Conservation (phyloP, 169 alveolate species). For the Babesia microti region DNA sequence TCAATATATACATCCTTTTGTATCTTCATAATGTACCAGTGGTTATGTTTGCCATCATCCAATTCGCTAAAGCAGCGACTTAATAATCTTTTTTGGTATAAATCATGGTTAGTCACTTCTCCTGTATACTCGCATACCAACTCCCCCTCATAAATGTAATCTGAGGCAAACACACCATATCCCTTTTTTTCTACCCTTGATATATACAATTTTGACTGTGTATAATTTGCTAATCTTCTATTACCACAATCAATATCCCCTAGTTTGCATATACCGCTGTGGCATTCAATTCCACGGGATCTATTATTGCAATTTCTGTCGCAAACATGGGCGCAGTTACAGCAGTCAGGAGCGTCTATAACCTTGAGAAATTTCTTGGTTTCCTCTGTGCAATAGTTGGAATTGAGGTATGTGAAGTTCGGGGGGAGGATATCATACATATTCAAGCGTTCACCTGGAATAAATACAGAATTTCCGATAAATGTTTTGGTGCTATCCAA, state of each 20-base stretch:
- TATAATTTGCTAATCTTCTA: conserved; percentile 15
- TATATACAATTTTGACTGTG: conserved; percentile 19
- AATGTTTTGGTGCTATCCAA: too few relatives aligned
- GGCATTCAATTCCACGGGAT: conserved; percentile 21
- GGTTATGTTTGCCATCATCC: conserved; percentile 54
- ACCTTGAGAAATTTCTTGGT: conserved; percentile 8
- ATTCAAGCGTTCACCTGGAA: too few relatives aligned
- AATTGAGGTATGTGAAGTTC: conserved; percentile 28
- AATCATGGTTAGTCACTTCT: conserved; percentile 56
- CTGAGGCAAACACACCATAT: conserved; percentile 58
- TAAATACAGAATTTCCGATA: too few relatives aligned
- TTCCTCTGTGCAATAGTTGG: conserved; percentile 28
- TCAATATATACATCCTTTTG: conserved; percentile 83
- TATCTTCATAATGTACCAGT: conserved; percentile 76
- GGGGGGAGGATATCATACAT: too few relatives aligned
- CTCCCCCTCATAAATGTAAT: conserved; percentile 52
- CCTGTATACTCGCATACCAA: conserved; percentile 73
- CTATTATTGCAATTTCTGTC: conserved; percentile 10
- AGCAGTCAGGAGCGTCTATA: conserved; percentile 15
- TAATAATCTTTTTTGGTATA: conserved; percentile 46
- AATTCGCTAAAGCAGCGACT: conserved; percentile 56
- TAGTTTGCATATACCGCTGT: conserved; percentile 11
- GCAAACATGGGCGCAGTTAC: conserved; percentile 14
- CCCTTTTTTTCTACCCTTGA: conserved; percentile 55
- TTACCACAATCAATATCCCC: conserved; percentile 38